Evolutionary conservation across 1,284 basidiomycete genomes (phyloP), one percentile per base, ranked within the genome.

Genomic region (Termitomyces sp.): DNA sequence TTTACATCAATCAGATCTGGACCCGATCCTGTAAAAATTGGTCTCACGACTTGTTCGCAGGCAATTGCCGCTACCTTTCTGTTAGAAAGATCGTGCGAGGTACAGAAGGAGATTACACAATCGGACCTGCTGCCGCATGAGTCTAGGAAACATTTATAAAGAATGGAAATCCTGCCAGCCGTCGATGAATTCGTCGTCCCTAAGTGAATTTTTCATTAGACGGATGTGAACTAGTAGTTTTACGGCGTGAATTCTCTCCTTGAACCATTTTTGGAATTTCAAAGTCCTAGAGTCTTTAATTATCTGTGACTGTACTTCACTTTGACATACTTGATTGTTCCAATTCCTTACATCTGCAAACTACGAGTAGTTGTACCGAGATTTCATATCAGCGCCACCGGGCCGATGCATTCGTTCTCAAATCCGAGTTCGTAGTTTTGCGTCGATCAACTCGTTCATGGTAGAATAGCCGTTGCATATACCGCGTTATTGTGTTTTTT

Each of bases 341-440:
- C 8, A 11, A 42, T 42, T 28, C 24, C 16, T 26, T 19, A 11
- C 9, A 18, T 42, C 26, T 42, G 41, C 8, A 16, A 5, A 34
- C 9, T 33, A 24, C 31, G 34, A 31, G 4, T n/a, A 37, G 16
- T 26, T 18, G n/a, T n/a, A 35, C 24, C n/a, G 6, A 24, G 3
- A 24, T 19, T 35, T 46, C 10, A 34, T 4, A 34, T 19, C 45
- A 46, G 45, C 45, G 33, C 45, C 45, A 46, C 45, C 45, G n/a
- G n/a, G n/a, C n/a, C n/a, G 34, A 33, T 30, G 28, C 9, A 10
- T 30, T 7, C 9, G 3, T 30, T 30, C 28, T 30, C 16, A 31
- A 41, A 5, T 19, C 28, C 28, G 28, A 30, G 28, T 30, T 5
- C 21, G 21, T 5, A 24, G 21, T 24, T 24, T 5, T 24, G n/a